A percentile compares a stretch with the other conserved stretches of the same genome.
Evolutionary conservation across 352 stramenopile species (phyloP).

Genomic region (Globisporangium recalcitrans): DNA sequence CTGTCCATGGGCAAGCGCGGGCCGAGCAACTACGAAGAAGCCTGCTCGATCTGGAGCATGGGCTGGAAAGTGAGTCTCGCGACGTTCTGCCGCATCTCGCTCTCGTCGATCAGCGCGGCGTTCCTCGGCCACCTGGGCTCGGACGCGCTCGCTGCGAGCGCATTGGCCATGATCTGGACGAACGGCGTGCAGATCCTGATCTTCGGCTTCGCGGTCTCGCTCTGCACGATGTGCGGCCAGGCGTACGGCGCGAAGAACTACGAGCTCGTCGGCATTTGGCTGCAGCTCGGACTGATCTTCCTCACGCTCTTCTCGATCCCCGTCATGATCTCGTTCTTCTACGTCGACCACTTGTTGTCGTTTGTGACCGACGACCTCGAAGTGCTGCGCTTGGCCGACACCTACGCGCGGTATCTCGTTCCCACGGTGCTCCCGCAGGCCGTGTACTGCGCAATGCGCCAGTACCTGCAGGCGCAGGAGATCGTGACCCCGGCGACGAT

Average conservation of each 20-base stretch:
- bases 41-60: slow-evolving; percentile 73
- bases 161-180: slow-evolving; percentile 75
- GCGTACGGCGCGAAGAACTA: slow-evolving; percentile 79
- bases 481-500: slow-evolving; percentile 78
- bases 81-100: slow-evolving; percentile 77
- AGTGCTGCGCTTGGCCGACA: slow-evolving; percentile 57
- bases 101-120: slow-evolving; percentile 72
- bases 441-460: slow-evolving; percentile 64
- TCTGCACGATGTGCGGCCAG: slow-evolving; percentile 76
- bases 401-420: slow-evolving; percentile 53
- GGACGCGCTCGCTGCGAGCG: slow-evolving; percentile 62
- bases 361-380: slow-evolving; percentile 59
- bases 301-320: slow-evolving; percentile 62
- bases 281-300: slow-evolving; percentile 72
- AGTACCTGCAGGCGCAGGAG: slow-evolving; percentile 79
- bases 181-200: slow-evolving; percentile 77
- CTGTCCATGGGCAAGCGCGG: slow-evolving; percentile 1
- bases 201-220: slow-evolving; percentile 72
- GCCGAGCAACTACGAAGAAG: slow-evolving; percentile 37
- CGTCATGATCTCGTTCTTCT: slow-evolving; percentile 80
- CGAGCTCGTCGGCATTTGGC: slow-evolving; percentile 69
- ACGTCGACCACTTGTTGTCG: slow-evolving; percentile 61
- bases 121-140: slow-evolving; percentile 77
- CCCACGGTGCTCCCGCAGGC: slow-evolving; percentile 64
- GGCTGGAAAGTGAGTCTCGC: slow-evolving; percentile 78